Evolutionary conservation across 2,329 filamentous ascomycete genomes (phyloP), one percentile per base, ranked within the genome.

Genomic region (Coniochaeta sp.): DNA sequence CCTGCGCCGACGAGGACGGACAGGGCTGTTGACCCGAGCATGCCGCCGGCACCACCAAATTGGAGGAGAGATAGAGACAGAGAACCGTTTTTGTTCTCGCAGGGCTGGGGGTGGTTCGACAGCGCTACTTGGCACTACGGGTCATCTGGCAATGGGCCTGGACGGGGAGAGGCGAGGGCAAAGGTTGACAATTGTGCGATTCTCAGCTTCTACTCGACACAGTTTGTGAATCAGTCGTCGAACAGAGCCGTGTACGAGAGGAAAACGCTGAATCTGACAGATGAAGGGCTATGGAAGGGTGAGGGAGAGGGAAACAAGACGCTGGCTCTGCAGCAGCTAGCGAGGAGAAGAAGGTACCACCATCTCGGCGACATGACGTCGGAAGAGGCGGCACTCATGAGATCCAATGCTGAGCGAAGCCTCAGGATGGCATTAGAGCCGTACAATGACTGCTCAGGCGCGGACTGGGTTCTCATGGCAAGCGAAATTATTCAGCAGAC

Each of bases 81-180:
- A 7, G 76, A 79, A 62, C 76, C 77, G 1, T 79, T 79, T 50
- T 64, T 75, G n/a, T 57, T 60, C 5, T 68, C 69, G 2, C 74
- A 77, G 61, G 69, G 67, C 31, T 79, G 75, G 74, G 73, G 71
- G 36, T 81, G 78, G 78, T 78, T 79, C 62, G 66, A 71, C 24
- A 76, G 75, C 56, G 77, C 75, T 1, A 72, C 76, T 6, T 71
- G 72, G 63, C 75, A 77, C 63, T 78, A 79, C 59, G 77, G 76
- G 1, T 72, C 72, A 1, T 72, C 70, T 24, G 70, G 73, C 5
- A 65, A 67, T 11, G 73, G 74, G 1, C 67, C 72, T 1, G 76
- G 77, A 1, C 64, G 65, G 4, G 78, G 78, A 14, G 79, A 81
- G 65, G 66, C 69, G 17, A 68, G 78, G 19, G 72, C 77, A 1